Evolutionary conservation across 768 basidiomycete genomes (phyloP), one percentile per base, ranked within the genome.

Genomic region (Pilatotrama ljubarskyi): DNA sequence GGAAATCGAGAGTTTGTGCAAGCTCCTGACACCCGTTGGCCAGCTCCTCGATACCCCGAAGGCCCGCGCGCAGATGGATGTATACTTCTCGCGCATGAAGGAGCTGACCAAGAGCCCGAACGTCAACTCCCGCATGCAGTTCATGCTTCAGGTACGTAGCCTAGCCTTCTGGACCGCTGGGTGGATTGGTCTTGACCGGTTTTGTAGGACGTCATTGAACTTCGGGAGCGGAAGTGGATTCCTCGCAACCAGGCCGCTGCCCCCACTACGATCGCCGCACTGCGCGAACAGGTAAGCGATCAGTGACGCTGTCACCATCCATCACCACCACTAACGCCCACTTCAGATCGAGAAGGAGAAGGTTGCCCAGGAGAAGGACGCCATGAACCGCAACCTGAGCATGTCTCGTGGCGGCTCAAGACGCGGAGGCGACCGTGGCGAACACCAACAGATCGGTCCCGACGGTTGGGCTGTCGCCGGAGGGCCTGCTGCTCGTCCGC

Each of bases 1-100:
- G 77, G 95, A 97, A 70, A 91, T 99, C 64, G 96, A 98, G 81
- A 92, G 89, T 47, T 82, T 97, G 57, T 98, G 95, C 82, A 94
- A 93, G 73, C 82, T 98, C 54, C 74, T 99, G 52, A 83, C 88
- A 20, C 98, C 96, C 6, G 92, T 98, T 52, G 96, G 96, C 54
- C 79, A 81, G 55, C 78, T 82, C 17, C 84, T 98, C 53, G 97
- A 98, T 68, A 88, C 86, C 7, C 75, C 74, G 24, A 94, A 93
- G 78, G 88, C 92, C 29, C 84, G 82, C 48, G 87, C 86, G 15
- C 90, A 93, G 68, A 90, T 98, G 85, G 88, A 91, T 66, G 88
- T 95, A 32, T 97, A 97, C 81, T 97, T 98, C 80, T 80, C 82
- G 37, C 84, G 96, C 55, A 94, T 99, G 87, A 84, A 86, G 70